These are phyloP conservation scores for Pezicula carpinea DNA, from an alignment of 2,329 filamentous ascomycete genomes.

Conservation along the genomic window DNA sequence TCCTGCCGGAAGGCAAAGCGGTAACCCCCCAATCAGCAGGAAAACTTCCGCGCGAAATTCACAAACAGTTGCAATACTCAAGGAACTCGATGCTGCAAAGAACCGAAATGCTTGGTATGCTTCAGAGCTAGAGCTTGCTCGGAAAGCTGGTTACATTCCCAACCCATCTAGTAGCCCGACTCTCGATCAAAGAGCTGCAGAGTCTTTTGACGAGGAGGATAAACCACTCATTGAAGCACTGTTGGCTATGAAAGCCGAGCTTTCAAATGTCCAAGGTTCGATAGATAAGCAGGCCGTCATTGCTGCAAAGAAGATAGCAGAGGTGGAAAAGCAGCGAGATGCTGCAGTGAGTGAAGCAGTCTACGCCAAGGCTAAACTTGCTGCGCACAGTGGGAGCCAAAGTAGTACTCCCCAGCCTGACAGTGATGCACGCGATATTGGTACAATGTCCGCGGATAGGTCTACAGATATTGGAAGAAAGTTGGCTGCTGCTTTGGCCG, in stretches of 20 bases:
- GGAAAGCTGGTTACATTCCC: constrained; percentile 81
- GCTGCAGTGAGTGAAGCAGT: constrained; percentile 91
- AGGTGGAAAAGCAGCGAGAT: constrained; percentile 92
- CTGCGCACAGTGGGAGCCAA: constrained; percentile 70
- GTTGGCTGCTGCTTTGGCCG: constrained; percentile 73
- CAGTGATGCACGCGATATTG: constrained; percentile 52
- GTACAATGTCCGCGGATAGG: constrained; percentile 54
- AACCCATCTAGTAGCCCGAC: constrained; percentile 65
- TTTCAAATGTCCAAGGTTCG: constrained; percentile 82
- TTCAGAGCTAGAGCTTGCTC: constrained; percentile 86
- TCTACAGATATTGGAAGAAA: constrained; percentile 74
- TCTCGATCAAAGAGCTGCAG: constrained; percentile 70
- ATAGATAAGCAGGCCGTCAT: constrained; percentile 84
- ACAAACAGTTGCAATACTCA: constrained; percentile 65
- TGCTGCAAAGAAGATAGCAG: constrained; percentile 84
- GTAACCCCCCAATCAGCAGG: constrained; percentile 55
- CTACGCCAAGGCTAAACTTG: constrained; percentile 89
- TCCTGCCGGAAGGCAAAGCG: constrained; percentile 46
- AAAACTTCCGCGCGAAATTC: constrained; percentile 54
- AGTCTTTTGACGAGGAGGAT: constrained; percentile 87
- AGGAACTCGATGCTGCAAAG: constrained; percentile 80
- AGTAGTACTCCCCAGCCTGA: constrained; percentile 56
- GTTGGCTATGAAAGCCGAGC: constrained; percentile 82
- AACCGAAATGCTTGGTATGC: constrained; percentile 96
- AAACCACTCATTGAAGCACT: constrained; percentile 88